These are phyloP conservation scores for Melastoma candidum DNA, from an alignment of 441 rosid species.

Conservation along the genomic window DNA sequence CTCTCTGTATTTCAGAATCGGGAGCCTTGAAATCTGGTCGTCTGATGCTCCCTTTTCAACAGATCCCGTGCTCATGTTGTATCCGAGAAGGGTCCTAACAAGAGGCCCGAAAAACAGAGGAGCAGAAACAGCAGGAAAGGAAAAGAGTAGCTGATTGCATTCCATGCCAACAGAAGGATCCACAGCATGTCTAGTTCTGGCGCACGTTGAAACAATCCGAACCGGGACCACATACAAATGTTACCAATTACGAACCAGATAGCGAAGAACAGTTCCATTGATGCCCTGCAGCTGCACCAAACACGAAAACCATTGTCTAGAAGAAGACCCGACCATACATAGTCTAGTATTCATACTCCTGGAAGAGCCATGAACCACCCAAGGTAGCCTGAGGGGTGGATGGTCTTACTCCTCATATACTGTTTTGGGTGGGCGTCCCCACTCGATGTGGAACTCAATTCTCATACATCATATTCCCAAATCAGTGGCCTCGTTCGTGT, in stretches of 20 bases:
- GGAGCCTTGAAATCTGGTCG: slow-evolving; percentile 69
- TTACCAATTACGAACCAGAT: slow-evolving; percentile 91
- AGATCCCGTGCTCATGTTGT: slow-evolving; percentile 83
- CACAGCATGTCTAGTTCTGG: slow-evolving; percentile 80
- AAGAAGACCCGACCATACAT: slow-evolving; percentile 53
- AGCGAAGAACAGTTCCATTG: slow-evolving; percentile 56
- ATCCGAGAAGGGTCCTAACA: slow-evolving; percentile 63
- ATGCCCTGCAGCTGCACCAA: slow-evolving; percentile 70
- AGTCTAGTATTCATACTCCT: neutral
- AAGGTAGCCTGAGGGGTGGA: neutral
- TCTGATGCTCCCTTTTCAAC: slow-evolving; percentile 77
- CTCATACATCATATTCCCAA: no score
- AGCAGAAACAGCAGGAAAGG: slow-evolving; percentile 80
- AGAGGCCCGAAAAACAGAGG: slow-evolving; percentile 74
- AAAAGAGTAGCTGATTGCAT: slow-evolving; percentile 78
- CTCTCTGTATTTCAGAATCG: slow-evolving; percentile 66
- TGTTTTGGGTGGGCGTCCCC: no score
- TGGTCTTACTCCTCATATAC: no score
- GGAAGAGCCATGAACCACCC: slow-evolving; percentile 6
- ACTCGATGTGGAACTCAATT: no score
- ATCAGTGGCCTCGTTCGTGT: no score
- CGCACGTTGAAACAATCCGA: slow-evolving; percentile 62
- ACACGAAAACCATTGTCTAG: slow-evolving; percentile 4
- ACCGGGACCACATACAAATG: slow-evolving; percentile 87
- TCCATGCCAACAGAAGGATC: slow-evolving; percentile 78